phyloP scores from a whole-genome alignment of 352 stramenopile genomes.

The Phytopythium aichiense region DNA sequence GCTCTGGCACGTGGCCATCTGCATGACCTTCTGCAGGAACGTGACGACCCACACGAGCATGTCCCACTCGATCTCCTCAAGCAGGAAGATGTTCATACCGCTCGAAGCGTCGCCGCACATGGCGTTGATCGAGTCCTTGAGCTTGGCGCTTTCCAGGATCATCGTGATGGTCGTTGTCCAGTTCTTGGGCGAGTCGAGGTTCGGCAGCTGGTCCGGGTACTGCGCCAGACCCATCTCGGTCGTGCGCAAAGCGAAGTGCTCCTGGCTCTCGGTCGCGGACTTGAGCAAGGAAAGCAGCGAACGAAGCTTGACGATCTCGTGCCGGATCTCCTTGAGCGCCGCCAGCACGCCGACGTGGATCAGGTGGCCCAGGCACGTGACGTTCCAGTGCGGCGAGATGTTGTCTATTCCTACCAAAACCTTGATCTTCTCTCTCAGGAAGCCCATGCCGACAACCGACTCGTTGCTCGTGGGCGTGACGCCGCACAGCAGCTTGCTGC shows the following conservation, averaged over 20 bases:
- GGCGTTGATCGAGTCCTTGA: constrained; percentile 71
- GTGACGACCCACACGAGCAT: constrained; percentile 65
- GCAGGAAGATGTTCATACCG: constrained; percentile 69
- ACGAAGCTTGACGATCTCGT: constrained; percentile 72
- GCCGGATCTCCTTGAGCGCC: constrained; percentile 67
- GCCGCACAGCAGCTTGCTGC: constrained; percentile 65
- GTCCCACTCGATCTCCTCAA: constrained; percentile 80
- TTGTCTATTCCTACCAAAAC: constrained; percentile 70
- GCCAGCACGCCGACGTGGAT: constrained; percentile 63
- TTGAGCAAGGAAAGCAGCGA: constrained; percentile 70
- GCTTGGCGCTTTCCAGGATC: constrained; percentile 74
- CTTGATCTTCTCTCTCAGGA: constrained; percentile 79
- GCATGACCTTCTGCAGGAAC: constrained; percentile 75
- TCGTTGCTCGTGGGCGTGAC: constrained; percentile 62
- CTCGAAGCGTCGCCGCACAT: constrained; percentile 61
- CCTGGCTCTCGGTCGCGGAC: constrained; percentile 63
- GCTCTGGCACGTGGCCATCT: constrained; percentile 75
- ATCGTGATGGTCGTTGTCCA: constrained; percentile 69
- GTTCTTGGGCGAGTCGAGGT: constrained; percentile 64
- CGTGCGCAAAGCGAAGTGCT: constrained; percentile 67
- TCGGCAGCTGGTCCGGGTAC: constrained; percentile 57
- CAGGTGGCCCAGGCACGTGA: constrained; percentile 69
- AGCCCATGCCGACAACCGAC: constrained; percentile 63
- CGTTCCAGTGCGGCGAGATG: constrained; percentile 68
- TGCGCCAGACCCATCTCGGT: constrained; percentile 57